Evolutionary conservation across 2,329 filamentous ascomycete genomes (phyloP).

Genomic region (Ophiobolus disseminans): DNA sequence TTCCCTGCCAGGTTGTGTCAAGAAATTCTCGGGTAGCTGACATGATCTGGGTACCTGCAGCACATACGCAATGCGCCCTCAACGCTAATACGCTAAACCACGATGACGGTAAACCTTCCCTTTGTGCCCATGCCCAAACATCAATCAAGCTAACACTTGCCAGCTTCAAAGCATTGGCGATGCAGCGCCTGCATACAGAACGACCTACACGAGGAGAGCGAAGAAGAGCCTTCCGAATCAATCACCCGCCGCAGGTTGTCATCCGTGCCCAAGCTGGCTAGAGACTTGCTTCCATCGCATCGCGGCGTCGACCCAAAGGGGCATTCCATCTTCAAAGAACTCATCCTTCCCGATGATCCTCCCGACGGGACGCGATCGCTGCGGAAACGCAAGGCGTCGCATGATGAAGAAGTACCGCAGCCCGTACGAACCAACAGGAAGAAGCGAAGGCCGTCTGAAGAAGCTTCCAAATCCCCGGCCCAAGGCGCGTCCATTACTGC

Average conservation of each 20-base stretch:
- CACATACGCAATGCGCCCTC: constrained; percentile 88
- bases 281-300: constrained; percentile 74
- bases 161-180: constrained; percentile 67
- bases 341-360: constrained; percentile 74
- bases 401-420: constrained; percentile 65
- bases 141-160: constrained; percentile 25
- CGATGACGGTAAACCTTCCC: constrained; percentile 66
- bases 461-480: constrained; percentile 40
- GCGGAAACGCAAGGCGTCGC: constrained; percentile 84
- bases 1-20: constrained; percentile 25
- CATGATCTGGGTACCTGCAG: constrained; percentile 65
- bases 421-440: constrained; percentile 51
- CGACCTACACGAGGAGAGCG: constrained; percentile 30
- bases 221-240: constrained; percentile 46
- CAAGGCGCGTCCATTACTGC: constrained; percentile 34
- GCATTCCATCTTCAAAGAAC: constrained; percentile 78
- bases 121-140: constrained; percentile 12
- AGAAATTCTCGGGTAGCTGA: constrained; percentile 51
- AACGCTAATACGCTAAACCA: constrained; percentile 68
- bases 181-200: constrained; percentile 66
- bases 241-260: constrained; percentile 60
- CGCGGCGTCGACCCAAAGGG: constrained; percentile 66
- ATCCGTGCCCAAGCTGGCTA: constrained; percentile 70
- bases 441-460: constrained; percentile 50
- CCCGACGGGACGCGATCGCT: constrained; percentile 79